Base-by-base conservation (phyloP, 148 eudicot species). In the Simmondsia chinensis region DNA sequence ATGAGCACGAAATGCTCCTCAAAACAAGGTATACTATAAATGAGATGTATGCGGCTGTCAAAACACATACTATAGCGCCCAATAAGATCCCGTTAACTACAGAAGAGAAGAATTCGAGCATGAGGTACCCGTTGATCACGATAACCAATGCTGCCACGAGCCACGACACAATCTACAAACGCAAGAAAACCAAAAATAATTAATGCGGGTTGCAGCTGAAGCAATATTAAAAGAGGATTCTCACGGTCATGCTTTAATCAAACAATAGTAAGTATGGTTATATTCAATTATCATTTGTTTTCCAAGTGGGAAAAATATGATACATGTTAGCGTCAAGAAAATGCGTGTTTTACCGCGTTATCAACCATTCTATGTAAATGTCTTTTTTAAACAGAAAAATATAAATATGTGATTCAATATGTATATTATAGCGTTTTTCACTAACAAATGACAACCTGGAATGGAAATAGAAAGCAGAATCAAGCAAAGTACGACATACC, bases 131-230 rank as follows among this genome's bases (percentile, higher is more conserved):
- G 25, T 73, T 73, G 45, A 73, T 73, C 12, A 59, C 60, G 0
- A 73, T 73, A 23, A 73, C 70, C 39, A 73, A 43, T 20, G 52
- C 67, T n/a, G 78, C 74, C 34, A 73, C 66, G 19, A 55, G 49
- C 78, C 78, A 73, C 13, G 69, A 62, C 26, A 57, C 41, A 2
- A 56, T 54, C 78, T 73, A 64, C 24, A 56, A 29, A 51, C n/a
- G n/a, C n/a, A n/a, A 17, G 21, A 33, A 20, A 27, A 19, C 1
- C 9, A 23, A 14, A 1, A 4, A 9, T 31, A 18, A 7, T 23
- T 43, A 6, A 9, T 6, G 20, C 32, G 8, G 12, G 8, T 18
- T 42, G 29, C 28, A 21, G 21, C 46, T 41, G 46, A n/a, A 41
- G 24, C 27, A 0, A 5, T 0, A 18, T 21, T 4, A 22, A 41